Percentiles rank a stretch among this genome's conserved stretches.
phyloP scores from a whole-genome alignment of 345 rosid species.

The Populus pruinosa region DNA sequence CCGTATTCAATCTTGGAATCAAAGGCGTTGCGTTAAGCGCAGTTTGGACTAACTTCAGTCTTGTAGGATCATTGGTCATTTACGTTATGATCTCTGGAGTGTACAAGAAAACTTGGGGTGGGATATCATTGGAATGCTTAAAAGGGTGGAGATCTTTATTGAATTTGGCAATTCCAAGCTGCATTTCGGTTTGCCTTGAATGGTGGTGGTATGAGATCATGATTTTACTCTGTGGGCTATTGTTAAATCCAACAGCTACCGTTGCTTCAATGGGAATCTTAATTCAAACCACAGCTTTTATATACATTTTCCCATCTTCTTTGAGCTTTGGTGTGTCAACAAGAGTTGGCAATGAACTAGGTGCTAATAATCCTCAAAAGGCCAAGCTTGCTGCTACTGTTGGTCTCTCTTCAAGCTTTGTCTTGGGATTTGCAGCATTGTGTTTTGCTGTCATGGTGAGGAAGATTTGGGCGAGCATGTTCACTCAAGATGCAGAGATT shows the following conservation, averaged over 20 bases:
- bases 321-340: constrained; percentile 45
- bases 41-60: constrained; percentile 37
- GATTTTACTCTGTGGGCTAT: constrained; percentile 42
- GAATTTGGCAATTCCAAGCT: constrained; percentile 40
- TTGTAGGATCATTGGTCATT: constrained; percentile 29
- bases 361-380: constrained; percentile 18
- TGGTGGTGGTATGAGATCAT: constrained; percentile 62
- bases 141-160: constrained; percentile 34
- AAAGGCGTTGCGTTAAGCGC: constrained; percentile 41
- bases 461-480: constrained; percentile 23
- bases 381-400: constrained; percentile 17
- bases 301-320: constrained; percentile 52
- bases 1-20: constrained; percentile 33
- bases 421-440: constrained; percentile 20
- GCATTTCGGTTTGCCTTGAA: constrained; percentile 46
- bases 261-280: constrained; percentile 50
- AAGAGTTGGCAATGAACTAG: constrained; percentile 38
- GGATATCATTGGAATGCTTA: constrained; percentile 36
- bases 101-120: constrained; percentile 32
- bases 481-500: constrained; percentile 22
- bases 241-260: constrained; percentile 38
- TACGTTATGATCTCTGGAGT: constrained; percentile 28
- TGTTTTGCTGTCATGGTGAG: constrained; percentile 22
- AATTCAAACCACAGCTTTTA: constrained; percentile 42
- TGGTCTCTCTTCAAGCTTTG: constrained; percentile 18